Conservation (phyloP, 108 stramenopile species). For the Seminavis robusta region DNA sequence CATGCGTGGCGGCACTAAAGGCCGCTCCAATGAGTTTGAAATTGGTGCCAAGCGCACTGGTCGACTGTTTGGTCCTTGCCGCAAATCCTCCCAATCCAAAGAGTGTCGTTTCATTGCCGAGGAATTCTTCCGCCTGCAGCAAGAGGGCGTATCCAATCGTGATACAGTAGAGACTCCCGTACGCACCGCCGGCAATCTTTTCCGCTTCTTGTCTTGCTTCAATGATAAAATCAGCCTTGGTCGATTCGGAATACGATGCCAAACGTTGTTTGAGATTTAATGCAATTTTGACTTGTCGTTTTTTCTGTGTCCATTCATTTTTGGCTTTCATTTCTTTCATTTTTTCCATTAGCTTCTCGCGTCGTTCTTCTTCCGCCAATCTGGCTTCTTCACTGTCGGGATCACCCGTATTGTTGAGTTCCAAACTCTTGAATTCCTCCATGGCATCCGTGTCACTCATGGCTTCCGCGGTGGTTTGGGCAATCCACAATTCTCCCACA, state of each 20-base stretch:
- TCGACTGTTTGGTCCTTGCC: slow-evolving; percentile 58
- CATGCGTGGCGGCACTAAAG: slow-evolving; percentile 62
- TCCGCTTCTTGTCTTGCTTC: slow-evolving; percentile 49
- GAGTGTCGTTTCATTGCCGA: slow-evolving; percentile 68
- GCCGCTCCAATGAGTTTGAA: slow-evolving; percentile 66
- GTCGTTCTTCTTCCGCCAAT: slow-evolving; percentile 19
- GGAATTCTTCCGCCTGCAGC: slow-evolving; percentile 70
- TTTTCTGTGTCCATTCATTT: slow-evolving; percentile 53
- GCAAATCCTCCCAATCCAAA: slow-evolving; percentile 72
- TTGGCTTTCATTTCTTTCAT: slow-evolving; percentile 18
- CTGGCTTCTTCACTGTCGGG: slow-evolving; percentile 4
- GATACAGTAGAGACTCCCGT: slow-evolving; percentile 67
- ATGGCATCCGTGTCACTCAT: slow-evolving; percentile 53
- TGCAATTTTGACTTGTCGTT: slow-evolving; percentile 76
- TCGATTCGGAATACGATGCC: not conserved
- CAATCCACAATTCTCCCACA: slow-evolving; percentile 81
- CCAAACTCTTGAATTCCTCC: not conserved
- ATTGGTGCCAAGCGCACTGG: slow-evolving; percentile 45
- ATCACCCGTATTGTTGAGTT: slow-evolving; percentile 3
- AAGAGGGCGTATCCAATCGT: slow-evolving; percentile 75
- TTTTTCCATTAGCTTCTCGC: slow-evolving; percentile 18
- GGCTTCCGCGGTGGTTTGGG: slow-evolving; percentile 76
- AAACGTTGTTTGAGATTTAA: slow-evolving; percentile 55
- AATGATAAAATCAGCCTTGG: slow-evolving; percentile 24
- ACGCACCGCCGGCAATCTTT: slow-evolving; percentile 70